These are phyloP conservation scores for Botrytis elliptica DNA, from an alignment of 2,329 filamentous ascomycete genomes.

Conservation along the genomic window DNA sequence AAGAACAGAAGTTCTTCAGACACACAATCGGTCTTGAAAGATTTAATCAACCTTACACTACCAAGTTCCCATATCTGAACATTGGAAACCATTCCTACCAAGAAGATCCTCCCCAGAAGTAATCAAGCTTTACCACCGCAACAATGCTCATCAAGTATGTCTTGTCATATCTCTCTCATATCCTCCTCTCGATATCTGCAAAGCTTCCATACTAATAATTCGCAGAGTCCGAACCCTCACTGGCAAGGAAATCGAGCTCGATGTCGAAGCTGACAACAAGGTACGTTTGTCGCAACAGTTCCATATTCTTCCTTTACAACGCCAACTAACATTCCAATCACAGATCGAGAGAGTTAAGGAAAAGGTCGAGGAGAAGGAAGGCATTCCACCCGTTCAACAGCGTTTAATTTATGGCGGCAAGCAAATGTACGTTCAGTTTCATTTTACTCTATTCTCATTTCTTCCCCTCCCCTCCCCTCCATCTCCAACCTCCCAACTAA, in stretches of 20 bases:
- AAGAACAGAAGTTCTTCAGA: neutral
- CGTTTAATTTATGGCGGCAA: conserved; percentile 95
- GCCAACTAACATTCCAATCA: neutral
- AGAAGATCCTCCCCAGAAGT: neutral
- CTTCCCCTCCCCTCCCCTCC: neutral
- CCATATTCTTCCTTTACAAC: neutral
- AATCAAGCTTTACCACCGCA: neutral
- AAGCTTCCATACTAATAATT: conserved; percentile 5
- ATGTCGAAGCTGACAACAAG: conserved; percentile 93
- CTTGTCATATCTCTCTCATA: too few relatives aligned
- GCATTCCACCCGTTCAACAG: conserved; percentile 95
- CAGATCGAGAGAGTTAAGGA: conserved; percentile 97
- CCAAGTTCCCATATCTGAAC: neutral
- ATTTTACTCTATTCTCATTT: neutral
- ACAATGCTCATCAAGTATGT: conserved; percentile 16
- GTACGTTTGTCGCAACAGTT: conserved; percentile 46
- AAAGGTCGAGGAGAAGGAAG: conserved; percentile 98
- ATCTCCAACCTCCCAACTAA: neutral
- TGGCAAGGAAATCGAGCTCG: conserved; percentile 97
- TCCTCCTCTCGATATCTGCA: neutral
- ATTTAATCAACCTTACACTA: neutral
- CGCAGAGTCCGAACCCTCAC: conserved; percentile 91
- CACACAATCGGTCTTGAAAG: neutral
- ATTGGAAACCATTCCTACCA: neutral
- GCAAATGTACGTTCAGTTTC: conserved; percentile 71